Conservation (phyloP, 2,329 filamentous ascomycete genomes). For the Mycocentrospora acerina region DNA sequence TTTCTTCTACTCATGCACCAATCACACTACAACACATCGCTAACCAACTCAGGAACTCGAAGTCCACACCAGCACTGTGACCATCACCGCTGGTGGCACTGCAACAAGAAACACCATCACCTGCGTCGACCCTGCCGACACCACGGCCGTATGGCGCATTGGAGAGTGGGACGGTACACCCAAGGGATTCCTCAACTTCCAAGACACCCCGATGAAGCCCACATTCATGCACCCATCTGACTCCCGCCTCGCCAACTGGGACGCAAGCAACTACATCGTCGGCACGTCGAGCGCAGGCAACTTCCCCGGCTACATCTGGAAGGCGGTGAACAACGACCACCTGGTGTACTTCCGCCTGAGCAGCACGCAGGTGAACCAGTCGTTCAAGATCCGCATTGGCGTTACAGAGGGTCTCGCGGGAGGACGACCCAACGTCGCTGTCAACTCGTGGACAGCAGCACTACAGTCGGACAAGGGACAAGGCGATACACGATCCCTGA, state of each 20-base stretch:
- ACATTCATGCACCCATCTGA: slow-evolving; percentile 47
- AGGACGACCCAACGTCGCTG: slow-evolving; percentile 16
- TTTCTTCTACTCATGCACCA: not conserved
- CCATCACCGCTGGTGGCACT: slow-evolving; percentile 51
- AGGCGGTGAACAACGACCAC: slow-evolving; percentile 46
- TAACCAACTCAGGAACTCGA: slow-evolving; percentile 21
- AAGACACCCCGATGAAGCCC: slow-evolving; percentile 43
- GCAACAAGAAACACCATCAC: slow-evolving; percentile 53
- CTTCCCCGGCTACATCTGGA: slow-evolving; percentile 49
- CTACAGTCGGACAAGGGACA: slow-evolving; percentile 18
- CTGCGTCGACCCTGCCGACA: slow-evolving; percentile 49
- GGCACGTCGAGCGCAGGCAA: slow-evolving; percentile 11
- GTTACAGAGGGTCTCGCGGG: slow-evolving; percentile 22
- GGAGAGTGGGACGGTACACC: slow-evolving; percentile 63
- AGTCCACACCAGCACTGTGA: slow-evolving; percentile 36
- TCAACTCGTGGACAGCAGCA: slow-evolving; percentile 19
- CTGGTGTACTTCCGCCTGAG: slow-evolving; percentile 44
- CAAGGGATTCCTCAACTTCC: slow-evolving; percentile 59
- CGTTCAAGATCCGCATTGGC: slow-evolving; percentile 22
- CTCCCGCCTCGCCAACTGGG: slow-evolving; percentile 32
- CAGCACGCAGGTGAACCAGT: slow-evolving; percentile 20
- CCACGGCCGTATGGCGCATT: slow-evolving; percentile 59
- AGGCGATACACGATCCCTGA: slow-evolving; percentile 20
- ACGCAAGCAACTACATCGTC: slow-evolving; percentile 21
- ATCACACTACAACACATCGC: not conserved